A percentile compares a stretch with the other conserved stretches of the same genome.
Conservation (phyloP, 352 stramenopile species). For the Globisporangium middletonii region DNA sequence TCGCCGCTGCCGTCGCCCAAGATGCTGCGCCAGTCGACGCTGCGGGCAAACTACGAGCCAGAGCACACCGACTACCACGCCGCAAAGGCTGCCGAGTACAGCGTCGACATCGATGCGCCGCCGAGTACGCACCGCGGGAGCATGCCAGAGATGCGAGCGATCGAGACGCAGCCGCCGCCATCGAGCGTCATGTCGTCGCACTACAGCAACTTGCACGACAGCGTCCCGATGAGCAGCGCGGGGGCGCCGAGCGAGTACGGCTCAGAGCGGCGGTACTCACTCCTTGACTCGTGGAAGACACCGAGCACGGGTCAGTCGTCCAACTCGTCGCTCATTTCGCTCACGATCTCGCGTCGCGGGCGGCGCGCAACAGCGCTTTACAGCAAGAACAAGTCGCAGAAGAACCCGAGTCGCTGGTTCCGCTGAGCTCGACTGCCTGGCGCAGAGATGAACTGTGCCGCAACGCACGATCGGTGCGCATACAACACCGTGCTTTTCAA, state of each 20-base stretch:
- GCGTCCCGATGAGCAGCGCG: slow-evolving; percentile 1
- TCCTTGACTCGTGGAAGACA: slow-evolving; percentile 68
- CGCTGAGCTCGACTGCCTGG: slow-evolving; percentile 6
- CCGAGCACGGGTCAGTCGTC: slow-evolving; percentile 41
- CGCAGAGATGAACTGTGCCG: not conserved
- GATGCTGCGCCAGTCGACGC: slow-evolving; percentile 39
- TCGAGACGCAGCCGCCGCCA: slow-evolving; percentile 6
- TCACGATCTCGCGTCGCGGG: slow-evolving; percentile 66
- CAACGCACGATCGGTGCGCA: not conserved
- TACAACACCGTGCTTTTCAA: not conserved
- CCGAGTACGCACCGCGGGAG: slow-evolving; percentile 30
- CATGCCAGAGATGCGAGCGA: slow-evolving; percentile 22
- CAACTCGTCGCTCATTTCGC: slow-evolving; percentile 57
- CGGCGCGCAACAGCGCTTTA: slow-evolving; percentile 52
- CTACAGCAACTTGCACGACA: slow-evolving; percentile 1
- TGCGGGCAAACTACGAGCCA: slow-evolving; percentile 62
- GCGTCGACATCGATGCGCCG: slow-evolving; percentile 32
- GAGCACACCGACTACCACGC: slow-evolving; percentile 68
- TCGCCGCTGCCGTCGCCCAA: slow-evolving; percentile 34
- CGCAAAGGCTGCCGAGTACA: slow-evolving; percentile 64
- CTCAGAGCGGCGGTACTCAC: slow-evolving; percentile 57
- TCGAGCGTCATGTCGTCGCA: slow-evolving; percentile 3
- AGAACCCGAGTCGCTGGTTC: slow-evolving; percentile 47
- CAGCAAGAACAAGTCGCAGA: slow-evolving; percentile 59
- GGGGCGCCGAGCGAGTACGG: slow-evolving; percentile 19